Conservation (phyloP, 2,329 filamentous ascomycete genomes). For the Zalaria obscura region DNA sequence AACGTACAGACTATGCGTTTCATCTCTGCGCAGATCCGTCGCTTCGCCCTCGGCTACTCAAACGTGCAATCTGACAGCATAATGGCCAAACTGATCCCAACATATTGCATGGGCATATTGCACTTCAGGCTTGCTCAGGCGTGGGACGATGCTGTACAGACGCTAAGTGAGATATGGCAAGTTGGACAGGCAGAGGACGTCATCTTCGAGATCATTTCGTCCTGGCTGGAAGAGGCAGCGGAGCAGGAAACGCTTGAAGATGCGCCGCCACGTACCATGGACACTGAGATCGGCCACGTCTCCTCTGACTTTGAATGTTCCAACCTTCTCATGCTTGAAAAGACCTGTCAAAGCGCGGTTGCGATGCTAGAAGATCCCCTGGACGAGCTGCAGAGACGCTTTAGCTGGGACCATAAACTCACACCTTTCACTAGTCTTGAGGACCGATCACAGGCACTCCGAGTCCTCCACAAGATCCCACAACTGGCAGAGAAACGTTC, state of each 20-base stretch:
- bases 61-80: slow-evolving; percentile 45
- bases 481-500: slow-evolving; percentile 74
- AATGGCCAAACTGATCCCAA: slow-evolving; percentile 58
- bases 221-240: slow-evolving; percentile 47
- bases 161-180: slow-evolving; percentile 61
- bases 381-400: slow-evolving; percentile 46
- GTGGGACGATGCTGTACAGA: slow-evolving; percentile 71
- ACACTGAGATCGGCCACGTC: slow-evolving; percentile 8
- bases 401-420: slow-evolving; percentile 48
- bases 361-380: slow-evolving; percentile 25
- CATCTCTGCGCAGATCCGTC: slow-evolving; percentile 75
- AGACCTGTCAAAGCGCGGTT: slow-evolving; percentile 1
- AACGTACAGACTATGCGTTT: slow-evolving; percentile 60
- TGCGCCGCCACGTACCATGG: not conserved
- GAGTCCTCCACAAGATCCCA: slow-evolving; percentile 60
- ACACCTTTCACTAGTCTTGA: slow-evolving; percentile 37
- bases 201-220: slow-evolving; percentile 58
- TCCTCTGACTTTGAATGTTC: slow-evolving; percentile 74
- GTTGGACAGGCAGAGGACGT: slow-evolving; percentile 57
- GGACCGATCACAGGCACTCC: slow-evolving; percentile 64
- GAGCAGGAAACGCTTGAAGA: slow-evolving; percentile 24
- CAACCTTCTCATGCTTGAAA: slow-evolving; percentile 46
- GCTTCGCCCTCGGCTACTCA: slow-evolving; percentile 53
- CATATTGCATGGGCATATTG: slow-evolving; percentile 78
- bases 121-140: slow-evolving; percentile 73